Evolutionary conservation across 208 protist genomes (phyloP).

Genomic region (Trypanosoma boissoni): DNA sequence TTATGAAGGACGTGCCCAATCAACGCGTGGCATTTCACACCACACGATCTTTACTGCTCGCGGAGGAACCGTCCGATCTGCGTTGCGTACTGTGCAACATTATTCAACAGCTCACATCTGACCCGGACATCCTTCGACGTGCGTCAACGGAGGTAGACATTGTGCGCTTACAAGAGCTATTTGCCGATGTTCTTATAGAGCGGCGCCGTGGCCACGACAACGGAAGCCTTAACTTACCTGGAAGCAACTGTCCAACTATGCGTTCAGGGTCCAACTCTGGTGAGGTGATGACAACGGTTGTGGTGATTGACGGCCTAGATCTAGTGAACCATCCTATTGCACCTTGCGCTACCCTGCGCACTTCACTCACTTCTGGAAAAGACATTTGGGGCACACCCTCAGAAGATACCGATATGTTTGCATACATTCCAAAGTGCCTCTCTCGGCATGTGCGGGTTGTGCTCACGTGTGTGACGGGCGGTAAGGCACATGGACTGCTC

Average conservation of each 20-base stretch:
- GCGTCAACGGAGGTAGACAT: constrained; percentile 62
- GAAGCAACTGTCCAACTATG: too few species aligned
- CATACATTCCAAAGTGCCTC: constrained; percentile 52
- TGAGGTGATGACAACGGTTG: constrained; percentile 26
- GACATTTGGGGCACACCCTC: constrained; percentile 25
- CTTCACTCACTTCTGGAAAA: constrained; percentile 27
- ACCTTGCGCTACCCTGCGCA: constrained; percentile 54
- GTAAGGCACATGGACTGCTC: constrained; percentile 19
- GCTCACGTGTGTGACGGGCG: constrained; percentile 33
- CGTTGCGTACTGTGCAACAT: constrained; percentile 58
- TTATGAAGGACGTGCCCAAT: constrained; percentile 23
- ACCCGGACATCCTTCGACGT: constrained; percentile 53
- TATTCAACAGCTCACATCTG: constrained; percentile 56
- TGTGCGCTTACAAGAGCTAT: constrained; percentile 44
- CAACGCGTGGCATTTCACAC: constrained; percentile 63
- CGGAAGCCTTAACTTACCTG: too few species aligned
- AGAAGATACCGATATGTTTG: constrained; percentile 1
- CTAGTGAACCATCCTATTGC: constrained; percentile 27
- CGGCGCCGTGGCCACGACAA: constrained; percentile 7
- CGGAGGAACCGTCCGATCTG: constrained; percentile 68
- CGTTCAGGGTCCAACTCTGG: too few species aligned
- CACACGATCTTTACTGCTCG: constrained; percentile 29
- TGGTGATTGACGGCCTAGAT: constrained; percentile 70
- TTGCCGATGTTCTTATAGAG: constrained; percentile 34
- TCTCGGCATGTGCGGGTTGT: constrained; percentile 77